phyloP scores from a whole-genome alignment of 2,329 filamentous ascomycete species.

The Hortaea werneckii region DNA sequence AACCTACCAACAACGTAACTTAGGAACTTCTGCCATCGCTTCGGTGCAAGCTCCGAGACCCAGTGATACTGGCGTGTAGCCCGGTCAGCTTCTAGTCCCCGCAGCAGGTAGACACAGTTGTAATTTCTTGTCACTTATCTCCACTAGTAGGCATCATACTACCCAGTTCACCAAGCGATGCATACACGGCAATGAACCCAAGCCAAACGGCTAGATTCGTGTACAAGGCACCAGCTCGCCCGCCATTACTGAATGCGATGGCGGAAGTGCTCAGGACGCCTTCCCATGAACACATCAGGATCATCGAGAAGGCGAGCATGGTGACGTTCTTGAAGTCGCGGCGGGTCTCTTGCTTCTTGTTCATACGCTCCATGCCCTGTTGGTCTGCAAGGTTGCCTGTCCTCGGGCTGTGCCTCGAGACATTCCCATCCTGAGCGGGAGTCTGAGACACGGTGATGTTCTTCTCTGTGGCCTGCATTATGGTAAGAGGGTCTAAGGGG shows the following conservation, averaged over 20 bases:
- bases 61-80: slow-evolving; percentile 8
- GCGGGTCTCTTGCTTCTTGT: slow-evolving; percentile 5
- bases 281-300: slow-evolving; percentile 19
- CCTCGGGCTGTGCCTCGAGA: too few species aligned
- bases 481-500: too few species aligned
- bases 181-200: slow-evolving; percentile 25
- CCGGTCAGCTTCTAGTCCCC: too few species aligned
- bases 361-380: slow-evolving; percentile 6
- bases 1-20: slow-evolving; percentile 25
- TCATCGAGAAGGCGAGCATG: slow-evolving; percentile 17
- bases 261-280: slow-evolving; percentile 6
- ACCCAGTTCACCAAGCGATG: slow-evolving; percentile 24
- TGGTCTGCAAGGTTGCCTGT: slow-evolving; percentile 1
- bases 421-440: too few species aligned
- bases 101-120: too few species aligned
- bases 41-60: slow-evolving; percentile 32
- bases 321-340: slow-evolving; percentile 18
- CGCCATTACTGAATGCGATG: slow-evolving; percentile 10
- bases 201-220: slow-evolving; percentile 23
- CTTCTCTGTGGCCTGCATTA: too few species aligned
- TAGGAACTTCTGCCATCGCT: slow-evolving; percentile 29
- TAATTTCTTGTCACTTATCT: background rate
- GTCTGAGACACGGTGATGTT: too few species aligned
- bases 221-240: slow-evolving; percentile 25
- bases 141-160: slow-evolving; percentile 26